phyloP scores from a whole-genome alignment of 1,284 basidiomycete genomes.

The Leccinum glutinopallens region DNA sequence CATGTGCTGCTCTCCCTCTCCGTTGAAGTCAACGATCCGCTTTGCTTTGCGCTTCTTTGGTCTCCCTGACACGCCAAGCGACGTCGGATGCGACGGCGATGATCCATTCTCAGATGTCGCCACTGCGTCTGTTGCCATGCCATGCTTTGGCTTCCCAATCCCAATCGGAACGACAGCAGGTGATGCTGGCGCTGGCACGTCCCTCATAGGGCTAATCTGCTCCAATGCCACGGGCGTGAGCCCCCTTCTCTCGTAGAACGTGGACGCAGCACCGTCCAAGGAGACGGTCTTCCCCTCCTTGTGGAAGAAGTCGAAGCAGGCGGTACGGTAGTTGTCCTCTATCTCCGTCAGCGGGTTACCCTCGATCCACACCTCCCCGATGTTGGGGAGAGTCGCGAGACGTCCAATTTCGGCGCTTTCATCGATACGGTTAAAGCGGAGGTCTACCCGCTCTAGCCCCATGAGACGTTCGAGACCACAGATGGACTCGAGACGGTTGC shows the following conservation, averaged over 20 bases:
- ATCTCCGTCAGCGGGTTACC: slow-evolving; percentile 78
- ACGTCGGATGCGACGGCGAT: slow-evolving; percentile 45
- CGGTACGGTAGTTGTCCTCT: slow-evolving; percentile 73
- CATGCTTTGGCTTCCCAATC: slow-evolving; percentile 26
- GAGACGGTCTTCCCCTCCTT: slow-evolving; percentile 74
- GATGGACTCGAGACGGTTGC: slow-evolving; percentile 90
- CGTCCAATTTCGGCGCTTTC: slow-evolving; percentile 88
- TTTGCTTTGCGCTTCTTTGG: slow-evolving; percentile 60
- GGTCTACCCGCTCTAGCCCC: slow-evolving; percentile 83
- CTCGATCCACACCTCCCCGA: slow-evolving; percentile 77
- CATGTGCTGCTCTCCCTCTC: slow-evolving; percentile 35
- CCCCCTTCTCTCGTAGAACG: slow-evolving; percentile 76
- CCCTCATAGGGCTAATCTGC: slow-evolving; percentile 54
- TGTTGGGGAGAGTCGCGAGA: slow-evolving; percentile 76
- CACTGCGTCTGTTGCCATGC: slow-evolving; percentile 36
- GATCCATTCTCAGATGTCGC: slow-evolving; percentile 30
- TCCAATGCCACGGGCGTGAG: slow-evolving; percentile 50
- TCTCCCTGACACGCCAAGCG: slow-evolving; percentile 45
- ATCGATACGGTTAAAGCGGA: slow-evolving; percentile 81
- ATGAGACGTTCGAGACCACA: slow-evolving; percentile 90
- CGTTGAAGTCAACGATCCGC: slow-evolving; percentile 71
- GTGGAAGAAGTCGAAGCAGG: slow-evolving; percentile 82
- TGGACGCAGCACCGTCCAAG: slow-evolving; percentile 75
- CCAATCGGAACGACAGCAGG: slow-evolving; percentile 64
- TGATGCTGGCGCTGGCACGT: slow-evolving; percentile 51